Evolutionary conservation across 2,329 filamentous ascomycete species (phyloP).

Genomic region (Hypoxylon sp.): DNA sequence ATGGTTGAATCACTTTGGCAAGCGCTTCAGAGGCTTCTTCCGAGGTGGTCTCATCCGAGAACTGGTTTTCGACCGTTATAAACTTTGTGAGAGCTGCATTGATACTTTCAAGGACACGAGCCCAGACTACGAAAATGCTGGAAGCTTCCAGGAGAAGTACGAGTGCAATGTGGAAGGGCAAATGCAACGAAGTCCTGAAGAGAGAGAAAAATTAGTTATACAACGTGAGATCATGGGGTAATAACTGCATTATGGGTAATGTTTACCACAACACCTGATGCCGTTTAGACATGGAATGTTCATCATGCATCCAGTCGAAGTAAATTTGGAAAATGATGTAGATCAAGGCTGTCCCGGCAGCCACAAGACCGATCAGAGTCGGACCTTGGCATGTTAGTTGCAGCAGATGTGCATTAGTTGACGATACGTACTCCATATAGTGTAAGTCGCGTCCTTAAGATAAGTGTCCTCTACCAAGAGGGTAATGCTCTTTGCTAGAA

Average conservation of each 20-base stretch:
- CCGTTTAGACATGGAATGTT: conserved; percentile 67
- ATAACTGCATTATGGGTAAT: not conserved
- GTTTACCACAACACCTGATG: conserved; percentile 66
- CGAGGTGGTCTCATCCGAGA: conserved; percentile 28
- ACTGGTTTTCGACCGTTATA: not conserved
- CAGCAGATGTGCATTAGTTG: not conserved
- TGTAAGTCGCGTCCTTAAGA: conserved; percentile 53
- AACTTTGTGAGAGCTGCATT: conserved; percentile 32
- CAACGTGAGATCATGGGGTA: not conserved
- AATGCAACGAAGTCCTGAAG: conserved; percentile 65
- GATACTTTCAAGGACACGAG: conserved; percentile 51
- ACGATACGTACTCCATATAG: conserved; percentile 43
- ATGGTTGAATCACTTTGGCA: conserved; percentile 31
- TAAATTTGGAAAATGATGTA: conserved; percentile 62
- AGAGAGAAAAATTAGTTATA: not conserved
- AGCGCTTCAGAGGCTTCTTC: conserved; percentile 39
- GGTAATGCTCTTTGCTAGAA: conserved; percentile 65
- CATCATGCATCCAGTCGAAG: conserved; percentile 73
- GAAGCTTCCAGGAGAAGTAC: conserved; percentile 73
- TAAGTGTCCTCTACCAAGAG: conserved; percentile 59
- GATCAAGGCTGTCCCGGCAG: conserved; percentile 56
- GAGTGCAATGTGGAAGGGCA: conserved; percentile 73
- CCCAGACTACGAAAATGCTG: conserved; percentile 67
- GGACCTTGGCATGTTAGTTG: conserved; percentile 49
- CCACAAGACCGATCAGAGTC: conserved; percentile 57